Evolutionary conservation across 176 grass and related monocot species (phyloP).

Genomic region (Raddia distichophylla): DNA sequence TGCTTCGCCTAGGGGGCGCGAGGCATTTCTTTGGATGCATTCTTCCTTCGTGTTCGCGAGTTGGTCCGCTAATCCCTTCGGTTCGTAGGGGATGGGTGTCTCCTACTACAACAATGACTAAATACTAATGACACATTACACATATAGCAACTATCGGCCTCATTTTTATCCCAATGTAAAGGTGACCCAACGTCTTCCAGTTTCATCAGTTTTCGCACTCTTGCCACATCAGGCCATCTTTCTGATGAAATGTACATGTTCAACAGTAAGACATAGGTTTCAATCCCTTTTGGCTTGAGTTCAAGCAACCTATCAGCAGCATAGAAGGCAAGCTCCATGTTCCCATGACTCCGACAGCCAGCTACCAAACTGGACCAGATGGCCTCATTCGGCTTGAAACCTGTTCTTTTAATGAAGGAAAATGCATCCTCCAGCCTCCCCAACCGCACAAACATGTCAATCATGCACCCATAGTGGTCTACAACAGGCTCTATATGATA

Average conservation of each 20-base stretch:
- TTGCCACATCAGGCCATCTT: constrained; percentile 66
- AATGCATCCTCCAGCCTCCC: constrained; percentile 81
- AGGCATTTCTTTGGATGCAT: no score
- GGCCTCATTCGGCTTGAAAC: constrained; percentile 67
- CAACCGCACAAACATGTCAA: constrained; percentile 80
- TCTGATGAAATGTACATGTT: constrained; percentile 84
- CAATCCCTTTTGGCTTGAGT: constrained; percentile 70
- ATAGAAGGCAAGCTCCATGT: constrained; percentile 76
- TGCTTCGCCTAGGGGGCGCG: no score
- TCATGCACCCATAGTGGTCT: constrained; percentile 86
- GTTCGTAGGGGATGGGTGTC: no score
- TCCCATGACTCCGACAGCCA: constrained; percentile 79
- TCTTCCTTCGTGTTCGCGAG: no score
- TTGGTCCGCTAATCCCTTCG: no score
- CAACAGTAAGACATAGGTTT: constrained; percentile 79
- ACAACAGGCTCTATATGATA: constrained; percentile 68
- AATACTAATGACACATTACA: no score
- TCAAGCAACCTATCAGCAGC: constrained; percentile 68
- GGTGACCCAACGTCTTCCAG: constrained; percentile 68
- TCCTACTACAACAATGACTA: no score
- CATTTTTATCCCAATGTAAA: no score
- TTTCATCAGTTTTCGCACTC: constrained; percentile 74
- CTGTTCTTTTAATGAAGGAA: constrained; percentile 55
- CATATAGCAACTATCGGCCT: no score
- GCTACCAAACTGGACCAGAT: constrained; percentile 93